These are phyloP conservation scores for Thielaviopsis musarum DNA, from an alignment of 2,329 filamentous ascomycete genomes.

Conservation along the genomic window DNA sequence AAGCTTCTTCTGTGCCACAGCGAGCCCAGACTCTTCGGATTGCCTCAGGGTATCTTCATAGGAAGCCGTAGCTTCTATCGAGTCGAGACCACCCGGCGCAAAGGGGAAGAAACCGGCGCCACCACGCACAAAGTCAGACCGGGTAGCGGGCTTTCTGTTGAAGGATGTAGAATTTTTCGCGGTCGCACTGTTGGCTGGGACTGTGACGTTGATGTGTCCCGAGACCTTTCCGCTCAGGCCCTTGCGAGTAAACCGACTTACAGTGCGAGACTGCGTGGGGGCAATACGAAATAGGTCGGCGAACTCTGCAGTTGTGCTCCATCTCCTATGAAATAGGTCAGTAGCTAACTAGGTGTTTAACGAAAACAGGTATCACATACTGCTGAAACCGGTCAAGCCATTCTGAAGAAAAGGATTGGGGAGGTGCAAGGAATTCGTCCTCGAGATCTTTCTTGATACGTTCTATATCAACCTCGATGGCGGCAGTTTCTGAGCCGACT, in stretches of 20 bases:
- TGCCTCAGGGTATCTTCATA: slow-evolving; percentile 49
- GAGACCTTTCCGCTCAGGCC: slow-evolving; percentile 85
- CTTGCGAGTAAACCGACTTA: slow-evolving; percentile 80
- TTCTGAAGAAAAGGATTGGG: slow-evolving; percentile 58
- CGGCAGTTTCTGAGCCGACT: background rate
- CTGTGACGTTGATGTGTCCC: slow-evolving; percentile 84
- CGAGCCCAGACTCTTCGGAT: slow-evolving; percentile 21
- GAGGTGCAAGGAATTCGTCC: slow-evolving; percentile 60
- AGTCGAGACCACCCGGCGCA: slow-evolving; percentile 75
- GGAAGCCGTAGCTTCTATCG: slow-evolving; percentile 69
- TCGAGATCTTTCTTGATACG: slow-evolving; percentile 57
- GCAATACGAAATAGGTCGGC: slow-evolving; percentile 74
- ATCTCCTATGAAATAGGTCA: slow-evolving; percentile 28
- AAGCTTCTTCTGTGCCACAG: slow-evolving; percentile 34
- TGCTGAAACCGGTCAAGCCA: slow-evolving; percentile 87
- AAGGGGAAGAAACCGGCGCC: slow-evolving; percentile 91
- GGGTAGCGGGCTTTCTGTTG: slow-evolving; percentile 65
- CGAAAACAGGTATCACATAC: slow-evolving; percentile 21
- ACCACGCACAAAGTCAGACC: slow-evolving; percentile 82
- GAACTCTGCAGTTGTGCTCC: slow-evolving; percentile 69
- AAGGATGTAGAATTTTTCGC: slow-evolving; percentile 93
- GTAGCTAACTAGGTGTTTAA: background rate
- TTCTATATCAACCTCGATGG: slow-evolving; percentile 22
- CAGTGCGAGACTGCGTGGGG: slow-evolving; percentile 83
- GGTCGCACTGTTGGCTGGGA: slow-evolving; percentile 74